phyloP scores from a whole-genome alignment of 129 eudicot species.

The Cynara cardunculus region DNA sequence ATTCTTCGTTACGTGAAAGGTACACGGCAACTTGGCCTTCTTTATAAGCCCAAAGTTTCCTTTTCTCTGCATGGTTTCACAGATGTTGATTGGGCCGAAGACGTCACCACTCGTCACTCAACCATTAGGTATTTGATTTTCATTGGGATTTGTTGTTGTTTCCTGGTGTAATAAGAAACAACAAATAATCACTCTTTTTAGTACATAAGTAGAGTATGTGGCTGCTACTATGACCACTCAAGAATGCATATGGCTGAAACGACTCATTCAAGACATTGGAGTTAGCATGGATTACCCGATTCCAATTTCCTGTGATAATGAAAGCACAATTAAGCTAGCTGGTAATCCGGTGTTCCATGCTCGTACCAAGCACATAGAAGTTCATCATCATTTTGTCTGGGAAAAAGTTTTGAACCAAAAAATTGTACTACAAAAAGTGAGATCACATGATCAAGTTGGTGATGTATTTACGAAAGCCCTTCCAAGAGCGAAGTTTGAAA shows the following conservation, averaged over 20 bases:
- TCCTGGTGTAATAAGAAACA: constrained; percentile 35
- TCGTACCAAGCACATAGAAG: too few relatives aligned
- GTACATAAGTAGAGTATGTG: too few relatives aligned
- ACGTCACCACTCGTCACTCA: neutral
- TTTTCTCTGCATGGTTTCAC: neutral
- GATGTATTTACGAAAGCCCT: too few relatives aligned
- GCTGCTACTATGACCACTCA: constrained; percentile 20
- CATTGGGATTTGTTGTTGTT: neutral
- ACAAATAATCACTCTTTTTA: neutral
- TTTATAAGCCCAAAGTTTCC: neutral
- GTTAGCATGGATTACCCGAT: too few relatives aligned
- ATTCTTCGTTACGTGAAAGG: constrained; percentile 1
- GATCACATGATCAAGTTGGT: too few relatives aligned
- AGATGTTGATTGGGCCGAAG: constrained; percentile 16
- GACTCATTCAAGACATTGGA: neutral
- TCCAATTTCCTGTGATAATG: too few relatives aligned
- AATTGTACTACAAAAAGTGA: too few relatives aligned
- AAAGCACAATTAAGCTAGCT: too few relatives aligned
- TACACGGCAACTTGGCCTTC: neutral
- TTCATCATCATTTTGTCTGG: too few relatives aligned
- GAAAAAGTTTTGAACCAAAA: too few relatives aligned
- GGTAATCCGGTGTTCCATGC: too few relatives aligned
- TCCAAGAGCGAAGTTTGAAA: too few relatives aligned
- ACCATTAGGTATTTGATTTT: neutral
- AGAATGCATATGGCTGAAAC: constrained; percentile 21